Evolutionary conservation across 1,284 basidiomycete species (phyloP).

Genomic region (Tausonia pullulans): DNA sequence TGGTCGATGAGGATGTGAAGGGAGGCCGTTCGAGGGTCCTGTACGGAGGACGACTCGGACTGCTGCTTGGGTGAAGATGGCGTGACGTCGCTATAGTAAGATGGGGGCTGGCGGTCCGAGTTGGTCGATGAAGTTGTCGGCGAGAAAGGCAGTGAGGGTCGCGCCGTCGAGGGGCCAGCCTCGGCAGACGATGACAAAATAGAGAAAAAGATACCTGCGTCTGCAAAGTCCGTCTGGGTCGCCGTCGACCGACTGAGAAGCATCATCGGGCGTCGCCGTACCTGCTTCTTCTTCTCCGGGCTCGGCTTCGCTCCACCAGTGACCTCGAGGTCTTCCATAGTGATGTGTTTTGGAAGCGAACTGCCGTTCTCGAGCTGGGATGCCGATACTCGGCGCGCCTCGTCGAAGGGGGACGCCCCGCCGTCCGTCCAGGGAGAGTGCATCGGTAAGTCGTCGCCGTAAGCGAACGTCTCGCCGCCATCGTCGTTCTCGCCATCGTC

Average conservation of each 20-base stretch:
- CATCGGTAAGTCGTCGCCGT: no score
- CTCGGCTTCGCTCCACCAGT: conserved; percentile 3
- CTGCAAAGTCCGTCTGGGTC: conserved; percentile 57
- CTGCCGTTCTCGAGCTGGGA: background rate
- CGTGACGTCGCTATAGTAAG: background rate
- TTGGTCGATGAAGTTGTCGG: conserved; percentile 42
- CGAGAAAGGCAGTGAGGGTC: background rate
- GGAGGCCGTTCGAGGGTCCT: conserved; percentile 12
- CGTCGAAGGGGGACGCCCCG: conserved; percentile 1
- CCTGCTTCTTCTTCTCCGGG: conserved; percentile 20
- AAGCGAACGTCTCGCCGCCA: no score
- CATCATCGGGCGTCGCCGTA: conserved; percentile 39
- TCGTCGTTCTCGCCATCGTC: conserved; percentile 14
- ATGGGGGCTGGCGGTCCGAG: conserved; percentile 30
- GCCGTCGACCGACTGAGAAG: conserved; percentile 53
- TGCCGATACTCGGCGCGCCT: background rate
- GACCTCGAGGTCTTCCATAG: conserved; percentile 17
- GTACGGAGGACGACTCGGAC: conserved; percentile 9
- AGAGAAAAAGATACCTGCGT: background rate
- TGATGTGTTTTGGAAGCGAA: conserved; percentile 15
- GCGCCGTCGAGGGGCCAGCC: background rate
- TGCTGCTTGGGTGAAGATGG: background rate
- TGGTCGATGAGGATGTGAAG: conserved; percentile 51
- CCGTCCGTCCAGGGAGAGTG: background rate
- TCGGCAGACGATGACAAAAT: no score